phyloP scores from a whole-genome alignment of 306 rosid species.

The Sicyos edulis region DNA sequence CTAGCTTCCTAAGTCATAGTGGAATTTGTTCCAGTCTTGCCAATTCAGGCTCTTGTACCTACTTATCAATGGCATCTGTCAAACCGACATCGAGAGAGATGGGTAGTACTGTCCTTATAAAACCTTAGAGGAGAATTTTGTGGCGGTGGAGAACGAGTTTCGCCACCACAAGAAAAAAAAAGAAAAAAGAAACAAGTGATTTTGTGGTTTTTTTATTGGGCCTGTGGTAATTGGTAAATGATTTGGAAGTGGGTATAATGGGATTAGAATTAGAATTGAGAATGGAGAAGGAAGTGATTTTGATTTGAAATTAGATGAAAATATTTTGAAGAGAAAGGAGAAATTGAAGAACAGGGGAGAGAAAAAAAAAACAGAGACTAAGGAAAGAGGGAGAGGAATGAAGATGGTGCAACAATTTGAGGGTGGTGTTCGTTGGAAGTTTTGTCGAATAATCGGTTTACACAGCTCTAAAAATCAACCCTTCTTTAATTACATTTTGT shows the following conservation, averaged over 20 bases:
- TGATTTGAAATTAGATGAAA: neutral
- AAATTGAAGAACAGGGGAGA: no score
- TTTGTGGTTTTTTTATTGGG: neutral
- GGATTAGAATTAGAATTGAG: neutral
- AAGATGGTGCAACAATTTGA: no score
- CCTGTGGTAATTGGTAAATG: neutral
- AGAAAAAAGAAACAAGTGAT: no score
- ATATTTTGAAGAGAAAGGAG: neutral
- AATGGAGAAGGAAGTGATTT: neutral
- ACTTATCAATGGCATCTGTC: neutral
- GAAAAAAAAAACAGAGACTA: no score
- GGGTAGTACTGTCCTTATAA: neutral
- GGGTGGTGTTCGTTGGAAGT: no score
- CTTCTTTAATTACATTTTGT: no score
- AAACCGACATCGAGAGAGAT: neutral
- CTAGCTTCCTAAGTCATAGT: neutral
- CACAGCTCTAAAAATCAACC: no score
- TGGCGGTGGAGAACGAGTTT: neutral
- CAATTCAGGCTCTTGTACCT: conserved; percentile 16
- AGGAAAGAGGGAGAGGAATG: no score
- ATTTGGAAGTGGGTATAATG: no score
- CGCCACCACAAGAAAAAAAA: neutral
- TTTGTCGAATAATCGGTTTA: no score
- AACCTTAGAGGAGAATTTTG: neutral
- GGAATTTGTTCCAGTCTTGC: conserved; percentile 17